phyloP scores from a whole-genome alignment of 2,329 filamentous ascomycete genomes.

The Knoxdaviesia capensis region DNA sequence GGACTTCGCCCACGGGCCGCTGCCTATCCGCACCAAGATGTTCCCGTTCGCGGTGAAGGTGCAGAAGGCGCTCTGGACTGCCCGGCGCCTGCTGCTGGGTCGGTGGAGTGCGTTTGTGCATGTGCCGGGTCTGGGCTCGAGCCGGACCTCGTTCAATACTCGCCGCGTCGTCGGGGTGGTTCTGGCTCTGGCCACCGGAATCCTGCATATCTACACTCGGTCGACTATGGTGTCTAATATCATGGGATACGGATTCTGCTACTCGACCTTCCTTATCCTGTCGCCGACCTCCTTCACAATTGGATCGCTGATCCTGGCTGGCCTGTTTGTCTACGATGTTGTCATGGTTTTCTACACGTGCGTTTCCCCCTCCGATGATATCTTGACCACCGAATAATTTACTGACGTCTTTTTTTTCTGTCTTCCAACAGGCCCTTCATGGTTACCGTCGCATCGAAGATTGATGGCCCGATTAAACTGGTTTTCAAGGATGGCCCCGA shows the following conservation, averaged over 20 bases:
- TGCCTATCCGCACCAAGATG: constrained; percentile 9
- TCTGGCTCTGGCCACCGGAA: constrained; percentile 29
- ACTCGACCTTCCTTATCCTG: constrained; percentile 61
- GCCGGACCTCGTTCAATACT: no score
- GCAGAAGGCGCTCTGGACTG: constrained; percentile 21
- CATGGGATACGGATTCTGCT: constrained; percentile 73
- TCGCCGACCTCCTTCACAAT: constrained; percentile 78
- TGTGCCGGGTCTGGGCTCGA: constrained; percentile 25
- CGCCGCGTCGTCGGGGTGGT: constrained; percentile 35
- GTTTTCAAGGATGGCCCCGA: constrained; percentile 51
- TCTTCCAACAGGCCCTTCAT: constrained; percentile 42
- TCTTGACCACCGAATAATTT: constrained; percentile 6
- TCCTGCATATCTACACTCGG: constrained; percentile 46
- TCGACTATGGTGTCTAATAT: constrained; percentile 53
- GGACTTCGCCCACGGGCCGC: constrained; percentile 5
- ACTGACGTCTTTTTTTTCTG: no score
- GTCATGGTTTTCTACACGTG: constrained; percentile 76
- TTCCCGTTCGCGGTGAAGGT: not conserved
- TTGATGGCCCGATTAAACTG: constrained; percentile 88
- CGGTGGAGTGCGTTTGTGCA: constrained; percentile 29
- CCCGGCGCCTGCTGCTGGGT: constrained; percentile 27
- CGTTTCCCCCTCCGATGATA: constrained; percentile 11
- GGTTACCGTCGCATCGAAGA: constrained; percentile 68
- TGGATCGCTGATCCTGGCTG: constrained; percentile 55
- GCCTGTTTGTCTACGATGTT: constrained; percentile 87